Base-by-base conservation (phyloP, 257 asterid species). In the Fraxinus excelsior region DNA sequence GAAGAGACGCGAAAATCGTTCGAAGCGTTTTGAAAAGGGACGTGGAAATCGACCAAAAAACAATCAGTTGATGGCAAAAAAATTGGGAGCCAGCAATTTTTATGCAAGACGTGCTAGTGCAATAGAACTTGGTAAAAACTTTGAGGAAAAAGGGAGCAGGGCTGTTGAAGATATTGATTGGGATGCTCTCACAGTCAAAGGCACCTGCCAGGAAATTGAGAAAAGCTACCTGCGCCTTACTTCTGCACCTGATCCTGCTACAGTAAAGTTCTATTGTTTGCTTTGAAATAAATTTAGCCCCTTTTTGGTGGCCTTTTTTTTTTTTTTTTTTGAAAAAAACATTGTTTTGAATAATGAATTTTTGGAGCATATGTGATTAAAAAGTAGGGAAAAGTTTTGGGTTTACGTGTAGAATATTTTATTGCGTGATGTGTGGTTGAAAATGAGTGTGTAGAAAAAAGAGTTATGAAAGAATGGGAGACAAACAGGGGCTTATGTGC, bases 141-240 rank as follows among this genome's bases (percentile, higher is more conserved):
- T 88, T 70, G 98, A 90, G 84, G 98, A 96, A 74, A 88, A 85
- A 75, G 88, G 92, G 84, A 86, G 83, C 88, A 82, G 84, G 82
- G 98, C 99, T 80, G 98, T 96, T 67, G 99, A 96, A 88, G 99
- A 96, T 90, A 91, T 93, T 78, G 99, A 93, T 73, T 96, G 98
- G 98, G 96, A 96, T 91, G 90, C 99, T 79, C 93, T 90, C 76
- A 90, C 92, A 69, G 96, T 96, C 74, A 96, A 87, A 87, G 99
- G 99, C 71, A 93, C 97, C 77, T 93, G 97, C 82, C 98, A 88
- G 87, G 97, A 93, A 78, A 87, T 90, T 78, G 99, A 96, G 88
- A 96, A 96, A 82, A 95, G 97, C 71, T 96, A 96, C 85, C 81
- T 96, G 83, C 99, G 99, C 69, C 97, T 96, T 79, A 96, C 99